Base-by-base conservation (phyloP, 371 early-diverging fungal species). In the Syncephalastrum sp. region DNA sequence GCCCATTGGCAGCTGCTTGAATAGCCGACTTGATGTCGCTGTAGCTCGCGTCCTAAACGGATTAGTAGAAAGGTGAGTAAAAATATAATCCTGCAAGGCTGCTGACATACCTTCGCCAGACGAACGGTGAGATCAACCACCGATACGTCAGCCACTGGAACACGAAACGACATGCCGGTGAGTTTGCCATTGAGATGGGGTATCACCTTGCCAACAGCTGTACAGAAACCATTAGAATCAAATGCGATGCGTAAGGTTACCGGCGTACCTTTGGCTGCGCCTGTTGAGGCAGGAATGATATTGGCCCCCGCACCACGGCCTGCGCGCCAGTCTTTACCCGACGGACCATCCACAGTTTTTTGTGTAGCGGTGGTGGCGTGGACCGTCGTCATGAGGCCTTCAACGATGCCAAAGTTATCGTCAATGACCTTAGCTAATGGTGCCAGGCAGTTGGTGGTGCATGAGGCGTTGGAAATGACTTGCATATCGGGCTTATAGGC, bases 381-480 rank as follows among this genome's bases (percentile, higher is more conserved):
- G 63, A 96, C 93, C 46, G 99, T 99, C 59, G 96, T 96, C 99
- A 99, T 98, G 46, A 81, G 58, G 71, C 86, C 77, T 82, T 96
- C 90, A 24, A 84, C 77, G 73, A 95, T 91, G 61, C 94, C 88
- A 74, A 93, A 96, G 53, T 91, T 81, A 71, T 99, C 99, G 82
- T 99, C 70, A 69, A 99, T 84, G 60, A 99, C 91, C 86, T 99
- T 99, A 69, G 95, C 99, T 47, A 99, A 83, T 29, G 99, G 99
- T 41, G 99, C 99, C 48, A 99, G 81, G 82, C 99, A 99, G 91
- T 99, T 99, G 74, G 99, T 99, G 64, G 99, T 99, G 91, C 99
- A 99, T 50, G 98, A 97, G 50, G 99, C 99, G 84, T 99, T 99
- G 63, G 97, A 96, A 57, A 99, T 86, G 58, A 99, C 89, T 46